Evolutionary conservation across 371 early-diverging fungal genomes (phyloP).

Genomic region (Ecytonucleospora hepatopenaei): DNA sequence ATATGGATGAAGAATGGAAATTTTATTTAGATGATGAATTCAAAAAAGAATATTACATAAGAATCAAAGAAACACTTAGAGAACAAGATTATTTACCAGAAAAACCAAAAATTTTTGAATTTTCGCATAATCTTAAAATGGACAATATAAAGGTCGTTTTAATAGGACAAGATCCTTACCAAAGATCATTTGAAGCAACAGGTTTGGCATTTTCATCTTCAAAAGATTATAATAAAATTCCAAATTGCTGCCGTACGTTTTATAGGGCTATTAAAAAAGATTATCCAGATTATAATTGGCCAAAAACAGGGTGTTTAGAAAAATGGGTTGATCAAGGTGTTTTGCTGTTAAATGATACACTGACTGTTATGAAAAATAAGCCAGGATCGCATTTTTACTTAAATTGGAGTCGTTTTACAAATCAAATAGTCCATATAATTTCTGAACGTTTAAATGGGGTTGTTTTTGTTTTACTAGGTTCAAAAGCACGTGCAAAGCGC

Average conservation of each 20-base stretch:
- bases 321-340: constrained; percentile 81
- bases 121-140: constrained; percentile 35
- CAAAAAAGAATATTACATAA: constrained; percentile 42
- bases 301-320: constrained; percentile 60
- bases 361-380: constrained; percentile 71
- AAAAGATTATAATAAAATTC: constrained; percentile 59
- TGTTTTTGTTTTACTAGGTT: constrained; percentile 93
- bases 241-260: constrained; percentile 82
- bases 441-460: constrained; percentile 61
- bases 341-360: constrained; percentile 73
- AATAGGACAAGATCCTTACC: constrained; percentile 74
- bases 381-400: constrained; percentile 71
- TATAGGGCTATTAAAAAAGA: constrained; percentile 64
- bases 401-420: constrained; percentile 81
- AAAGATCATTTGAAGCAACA: constrained; percentile 74
- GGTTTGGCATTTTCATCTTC: constrained; percentile 64
- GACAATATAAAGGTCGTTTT: constrained; percentile 52
- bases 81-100: constrained; percentile 31
- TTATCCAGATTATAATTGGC: constrained; percentile 34
- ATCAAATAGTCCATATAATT: constrained; percentile 66
- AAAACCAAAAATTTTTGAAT: constrained; percentile 36
- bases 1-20: constrained; percentile 31
- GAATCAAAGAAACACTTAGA: constrained; percentile 15
- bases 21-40: constrained; percentile 40
- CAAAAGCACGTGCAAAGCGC: constrained; percentile 66